Percentiles rank a stretch among this genome's conserved stretches.
phyloP scores from a whole-genome alignment of 1,284 basidiomycete species.

The Omphalotus olearius region DNA sequence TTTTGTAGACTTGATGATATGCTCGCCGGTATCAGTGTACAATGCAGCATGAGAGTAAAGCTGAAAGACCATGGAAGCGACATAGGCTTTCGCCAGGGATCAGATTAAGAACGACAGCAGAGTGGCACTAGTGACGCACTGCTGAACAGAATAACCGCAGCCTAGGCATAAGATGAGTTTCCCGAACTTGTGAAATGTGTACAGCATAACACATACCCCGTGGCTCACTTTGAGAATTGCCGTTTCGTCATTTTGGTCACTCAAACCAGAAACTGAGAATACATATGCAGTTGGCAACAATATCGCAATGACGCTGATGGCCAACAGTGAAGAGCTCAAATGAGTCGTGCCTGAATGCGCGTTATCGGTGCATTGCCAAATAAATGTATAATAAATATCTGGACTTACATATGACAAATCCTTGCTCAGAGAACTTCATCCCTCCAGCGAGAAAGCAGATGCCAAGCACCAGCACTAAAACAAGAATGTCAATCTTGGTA shows the following conservation, averaged over 20 bases:
- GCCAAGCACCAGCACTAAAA: constrained; percentile 6
- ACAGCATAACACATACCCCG: too few relatives aligned
- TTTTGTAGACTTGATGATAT: constrained; percentile 34
- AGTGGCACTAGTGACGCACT: constrained; percentile 40
- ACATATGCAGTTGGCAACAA: constrained; percentile 5
- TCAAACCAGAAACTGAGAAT: neutral
- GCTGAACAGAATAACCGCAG: constrained; percentile 76
- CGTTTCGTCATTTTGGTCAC: neutral
- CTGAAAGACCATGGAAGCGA: constrained; percentile 80
- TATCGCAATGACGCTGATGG: constrained; percentile 3
- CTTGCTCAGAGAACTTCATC: neutral
- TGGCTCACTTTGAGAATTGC: neutral
- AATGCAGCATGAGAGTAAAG: constrained; percentile 79
- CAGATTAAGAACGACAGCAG: neutral
- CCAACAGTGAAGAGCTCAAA: constrained; percentile 3
- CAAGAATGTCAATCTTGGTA: neutral
- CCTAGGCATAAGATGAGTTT: constrained; percentile 33
- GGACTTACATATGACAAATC: constrained; percentile 3
- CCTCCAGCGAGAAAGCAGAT: constrained; percentile 5
- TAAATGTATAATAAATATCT: neutral
- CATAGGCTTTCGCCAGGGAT: constrained; percentile 47
- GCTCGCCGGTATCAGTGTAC: constrained; percentile 49
- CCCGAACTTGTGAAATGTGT: neutral
- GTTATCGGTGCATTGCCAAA: neutral
- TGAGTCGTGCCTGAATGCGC: constrained; percentile 3